Evolutionary conservation across 768 basidiomycete genomes (phyloP).

Genomic region (Auricularia heimuer): DNA sequence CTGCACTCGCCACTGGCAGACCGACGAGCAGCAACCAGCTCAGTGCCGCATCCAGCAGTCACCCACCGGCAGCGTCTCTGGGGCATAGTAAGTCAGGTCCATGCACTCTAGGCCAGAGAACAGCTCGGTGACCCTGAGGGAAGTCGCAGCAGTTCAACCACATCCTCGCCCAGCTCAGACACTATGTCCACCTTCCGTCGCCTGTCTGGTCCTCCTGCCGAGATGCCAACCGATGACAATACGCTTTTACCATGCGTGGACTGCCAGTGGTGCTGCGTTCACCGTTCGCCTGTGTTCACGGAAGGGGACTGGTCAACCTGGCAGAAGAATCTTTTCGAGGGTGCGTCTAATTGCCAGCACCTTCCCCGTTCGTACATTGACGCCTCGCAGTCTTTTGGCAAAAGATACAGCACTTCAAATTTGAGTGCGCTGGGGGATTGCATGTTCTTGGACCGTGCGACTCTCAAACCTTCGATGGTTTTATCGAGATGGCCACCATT

Average conservation of each 20-base stretch:
- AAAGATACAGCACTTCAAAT: slow-evolving; percentile 1
- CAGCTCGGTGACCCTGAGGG: no score
- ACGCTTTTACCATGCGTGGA: background rate
- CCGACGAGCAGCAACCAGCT: no score
- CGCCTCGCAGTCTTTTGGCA: background rate
- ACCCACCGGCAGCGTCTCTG: no score
- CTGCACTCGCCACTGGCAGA: no score
- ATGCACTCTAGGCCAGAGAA: no score
- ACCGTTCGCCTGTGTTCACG: background rate
- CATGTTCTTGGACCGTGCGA: background rate
- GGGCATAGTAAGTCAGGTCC: no score
- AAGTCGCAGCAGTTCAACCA: background rate
- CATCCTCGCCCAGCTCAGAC: background rate
- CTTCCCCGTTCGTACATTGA: background rate
- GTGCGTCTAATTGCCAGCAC: background rate
- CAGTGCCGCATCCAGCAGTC: no score
- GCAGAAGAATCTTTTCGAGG: background rate
- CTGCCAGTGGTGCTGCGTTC: background rate
- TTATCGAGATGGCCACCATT: background rate
- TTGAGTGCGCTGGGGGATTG: background rate
- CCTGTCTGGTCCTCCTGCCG: background rate
- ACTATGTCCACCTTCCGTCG: background rate
- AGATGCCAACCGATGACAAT: background rate
- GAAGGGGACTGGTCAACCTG: background rate
- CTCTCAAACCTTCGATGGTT: background rate